Evolutionary conservation across 2,329 filamentous ascomycete genomes (phyloP), one percentile per base, ranked within the genome.

Genomic region (Torrubiella hemipterigena): DNA sequence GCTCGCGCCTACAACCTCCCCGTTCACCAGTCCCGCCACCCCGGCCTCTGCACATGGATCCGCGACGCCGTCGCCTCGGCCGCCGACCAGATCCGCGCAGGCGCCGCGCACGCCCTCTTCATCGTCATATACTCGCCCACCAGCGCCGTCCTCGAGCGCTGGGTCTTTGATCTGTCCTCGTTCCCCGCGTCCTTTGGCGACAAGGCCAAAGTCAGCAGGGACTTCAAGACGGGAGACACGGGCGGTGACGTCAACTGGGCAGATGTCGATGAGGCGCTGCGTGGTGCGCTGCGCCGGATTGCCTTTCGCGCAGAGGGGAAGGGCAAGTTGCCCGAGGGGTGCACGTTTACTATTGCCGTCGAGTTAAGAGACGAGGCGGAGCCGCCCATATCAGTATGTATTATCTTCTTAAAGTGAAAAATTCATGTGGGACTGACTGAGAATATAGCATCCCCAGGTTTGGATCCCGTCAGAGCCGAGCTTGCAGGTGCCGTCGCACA

Each of bases 21-120:
- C 18, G 80, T 93, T 27, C 79, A 81, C 45, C 86, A 94, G 52
- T 89, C 76, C 37, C 80, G 86, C 35, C 86, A 94, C 54, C 84
- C 87, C 0, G 73, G 73, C 44, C 81, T 94, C 41, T 93, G 84
- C 65, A 63, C 74, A 46, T 95, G 87, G 81, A 76, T 94, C 55
- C 73, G 68, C 49, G 81, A 91, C 51, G 84, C 86, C 42, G 72
- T 91, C 25, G 62, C 75, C 39, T 80, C 84, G 21, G 71, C 86
- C 15, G 66, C 73, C 37, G 64, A 62, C 4, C 80, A 93, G 57
- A 65, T 94, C 21, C 66, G 81, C 29, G 68, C 63, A 8, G 68
- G 65, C 17, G 37, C 53, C 28, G 66, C 63, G 11, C 50, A 59
- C 16, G 58, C 62, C 31, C 51, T 73, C 27, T 65, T 58, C 19